Conservation (phyloP, 768 basidiomycete genomes). For the Mycena albidolilacea region DNA sequence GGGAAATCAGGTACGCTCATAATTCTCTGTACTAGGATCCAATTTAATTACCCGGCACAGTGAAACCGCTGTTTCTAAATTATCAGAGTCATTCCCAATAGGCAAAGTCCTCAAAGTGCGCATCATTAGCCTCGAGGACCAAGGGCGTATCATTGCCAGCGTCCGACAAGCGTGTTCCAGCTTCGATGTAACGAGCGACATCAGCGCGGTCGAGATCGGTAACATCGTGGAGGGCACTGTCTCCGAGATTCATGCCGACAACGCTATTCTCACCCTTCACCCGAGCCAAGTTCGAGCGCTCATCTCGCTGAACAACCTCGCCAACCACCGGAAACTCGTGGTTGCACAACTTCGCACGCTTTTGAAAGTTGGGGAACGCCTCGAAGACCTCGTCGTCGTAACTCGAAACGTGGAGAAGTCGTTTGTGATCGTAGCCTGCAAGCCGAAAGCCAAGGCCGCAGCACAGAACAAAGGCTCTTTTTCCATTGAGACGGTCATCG, state of each 20-base stretch:
- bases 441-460: conserved; percentile 70
- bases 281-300: conserved; percentile 82
- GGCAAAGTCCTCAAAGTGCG: conserved; percentile 91
- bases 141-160: conserved; percentile 83
- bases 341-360: conserved; percentile 74
- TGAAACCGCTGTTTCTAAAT: conserved; percentile 71
- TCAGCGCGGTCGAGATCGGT: conserved; percentile 84
- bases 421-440: conserved; percentile 87
- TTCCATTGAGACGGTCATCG: conserved; percentile 73
- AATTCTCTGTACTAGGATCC: background rate
- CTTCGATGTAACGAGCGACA: conserved; percentile 68
- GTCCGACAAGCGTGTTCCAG: conserved; percentile 82
- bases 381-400: conserved; percentile 89
- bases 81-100: conserved; percentile 76
- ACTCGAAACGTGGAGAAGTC: conserved; percentile 89
- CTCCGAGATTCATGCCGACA: conserved; percentile 88
- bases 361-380: conserved; percentile 77
- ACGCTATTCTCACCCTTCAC: conserved; percentile 80
- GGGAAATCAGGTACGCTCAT: conserved; percentile 81
- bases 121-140: conserved; percentile 77
- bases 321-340: conserved; percentile 80
- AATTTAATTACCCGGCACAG: conserved; percentile 54
- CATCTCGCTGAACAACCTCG: conserved; percentile 89
- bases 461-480: conserved; percentile 65
- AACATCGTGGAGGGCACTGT: conserved; percentile 79